These are phyloP conservation scores for Biscogniauxia mediterranea DNA, from an alignment of 2,329 filamentous ascomycete genomes.

Conservation along the genomic window DNA sequence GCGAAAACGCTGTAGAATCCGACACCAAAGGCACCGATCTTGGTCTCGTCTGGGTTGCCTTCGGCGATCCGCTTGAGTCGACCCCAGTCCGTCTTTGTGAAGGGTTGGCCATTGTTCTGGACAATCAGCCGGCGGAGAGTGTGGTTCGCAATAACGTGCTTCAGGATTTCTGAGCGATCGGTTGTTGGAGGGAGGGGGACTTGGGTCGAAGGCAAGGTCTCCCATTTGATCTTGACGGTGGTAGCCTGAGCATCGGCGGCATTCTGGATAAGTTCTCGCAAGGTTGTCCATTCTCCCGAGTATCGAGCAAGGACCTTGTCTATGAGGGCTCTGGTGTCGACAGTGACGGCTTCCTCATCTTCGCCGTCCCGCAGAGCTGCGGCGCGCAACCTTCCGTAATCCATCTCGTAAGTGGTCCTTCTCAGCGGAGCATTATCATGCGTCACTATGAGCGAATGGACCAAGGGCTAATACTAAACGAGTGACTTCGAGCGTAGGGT, in stretches of 20 bases:
- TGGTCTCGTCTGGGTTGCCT: constrained; percentile 97
- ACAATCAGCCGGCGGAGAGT: constrained; percentile 86
- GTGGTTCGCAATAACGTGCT: constrained; percentile 81
- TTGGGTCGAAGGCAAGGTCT: constrained; percentile 79
- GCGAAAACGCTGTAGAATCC: constrained; percentile 99
- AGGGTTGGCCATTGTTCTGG: constrained; percentile 86
- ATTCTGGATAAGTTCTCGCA: constrained; percentile 95
- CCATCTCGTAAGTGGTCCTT: constrained; percentile 47
- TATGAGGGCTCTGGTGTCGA: constrained; percentile 93
- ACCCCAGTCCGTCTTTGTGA: constrained; percentile 88
- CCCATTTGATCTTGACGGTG: constrained; percentile 86
- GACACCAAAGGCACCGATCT: constrained; percentile 97
- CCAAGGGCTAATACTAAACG: neutral
- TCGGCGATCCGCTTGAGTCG: constrained; percentile 96
- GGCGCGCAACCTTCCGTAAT: constrained; percentile 75
- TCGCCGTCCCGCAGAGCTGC: constrained; percentile 82
- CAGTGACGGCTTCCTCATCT: constrained; percentile 95
- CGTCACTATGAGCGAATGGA: constrained; percentile 1
- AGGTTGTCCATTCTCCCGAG: constrained; percentile 87
- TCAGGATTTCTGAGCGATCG: constrained; percentile 69
- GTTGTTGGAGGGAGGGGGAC: constrained; percentile 67
- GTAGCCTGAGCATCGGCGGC: constrained; percentile 94
- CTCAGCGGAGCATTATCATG: constrained; percentile 13
- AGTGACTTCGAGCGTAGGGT: neutral
- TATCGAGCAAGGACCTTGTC: constrained; percentile 97